These are phyloP conservation scores for Ogataea ramenticola DNA, from an alignment of 805 yeast genomes.

Conservation along the genomic window DNA sequence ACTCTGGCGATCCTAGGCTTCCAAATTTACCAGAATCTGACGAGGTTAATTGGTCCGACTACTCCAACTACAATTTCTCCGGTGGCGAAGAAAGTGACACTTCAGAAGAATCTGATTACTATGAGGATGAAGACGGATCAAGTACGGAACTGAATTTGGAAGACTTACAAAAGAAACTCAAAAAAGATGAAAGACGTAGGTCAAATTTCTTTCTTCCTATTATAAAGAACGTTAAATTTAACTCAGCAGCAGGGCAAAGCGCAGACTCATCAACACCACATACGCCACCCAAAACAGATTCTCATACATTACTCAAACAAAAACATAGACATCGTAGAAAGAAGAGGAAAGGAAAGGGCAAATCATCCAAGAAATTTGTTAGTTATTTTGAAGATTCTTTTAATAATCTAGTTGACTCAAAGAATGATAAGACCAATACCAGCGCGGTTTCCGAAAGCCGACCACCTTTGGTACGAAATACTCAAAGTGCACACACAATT, in stretches of 20 bases:
- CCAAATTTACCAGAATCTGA: constrained; percentile 31
- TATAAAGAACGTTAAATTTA: too few relatives aligned
- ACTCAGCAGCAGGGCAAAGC: too few relatives aligned
- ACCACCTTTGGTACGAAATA: neutral
- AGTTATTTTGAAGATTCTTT: neutral
- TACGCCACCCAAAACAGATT: too few relatives aligned
- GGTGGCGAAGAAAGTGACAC: constrained; percentile 4
- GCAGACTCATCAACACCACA: too few relatives aligned
- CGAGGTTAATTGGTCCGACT: constrained; percentile 24
- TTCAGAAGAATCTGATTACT: neutral
- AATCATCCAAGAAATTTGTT: neutral
- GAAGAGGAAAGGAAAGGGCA: neutral
- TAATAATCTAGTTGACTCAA: neutral
- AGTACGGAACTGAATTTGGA: neutral
- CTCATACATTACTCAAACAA: neutral
- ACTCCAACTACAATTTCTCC: constrained; percentile 19
- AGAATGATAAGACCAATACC: neutral
- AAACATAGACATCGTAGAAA: neutral
- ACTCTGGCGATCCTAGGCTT: constrained; percentile 34
- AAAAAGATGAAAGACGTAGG: too few relatives aligned
- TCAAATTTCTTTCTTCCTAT: too few relatives aligned
- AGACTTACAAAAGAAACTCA: too few relatives aligned
- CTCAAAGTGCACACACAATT: neutral
- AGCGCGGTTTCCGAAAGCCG: too few relatives aligned
- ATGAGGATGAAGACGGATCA: neutral